Evolutionary conservation across 176 grass and related monocot species (phyloP).

Genomic region (Melocanna baccifera): DNA sequence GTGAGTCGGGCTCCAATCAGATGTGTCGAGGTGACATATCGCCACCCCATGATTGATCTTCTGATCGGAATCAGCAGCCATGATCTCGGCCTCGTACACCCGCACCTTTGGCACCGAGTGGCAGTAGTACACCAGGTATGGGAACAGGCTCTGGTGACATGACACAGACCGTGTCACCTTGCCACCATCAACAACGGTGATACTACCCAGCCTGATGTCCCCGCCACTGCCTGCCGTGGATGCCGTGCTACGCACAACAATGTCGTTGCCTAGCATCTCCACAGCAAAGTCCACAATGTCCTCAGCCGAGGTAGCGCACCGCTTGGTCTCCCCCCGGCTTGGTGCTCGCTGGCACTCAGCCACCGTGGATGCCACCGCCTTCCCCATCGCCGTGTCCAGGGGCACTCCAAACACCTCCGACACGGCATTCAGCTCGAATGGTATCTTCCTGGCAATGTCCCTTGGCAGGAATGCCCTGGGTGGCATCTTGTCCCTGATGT

Average conservation of each 20-base stretch:
- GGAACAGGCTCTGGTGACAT: conserved; percentile 90
- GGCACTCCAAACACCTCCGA: conserved; percentile 45
- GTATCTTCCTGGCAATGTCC: conserved; percentile 48
- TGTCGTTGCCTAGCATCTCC: conserved; percentile 63
- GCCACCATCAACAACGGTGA: conserved; percentile 52
- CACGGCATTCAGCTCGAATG: conserved; percentile 43
- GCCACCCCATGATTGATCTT: conserved; percentile 70
- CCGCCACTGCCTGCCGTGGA: conserved; percentile 45
- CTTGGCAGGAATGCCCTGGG: conserved; percentile 61
- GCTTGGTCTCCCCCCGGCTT: conserved; percentile 64
- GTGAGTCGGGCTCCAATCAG: conserved; percentile 62
- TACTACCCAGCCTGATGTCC: conserved; percentile 46
- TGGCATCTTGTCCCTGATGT: conserved; percentile 75
- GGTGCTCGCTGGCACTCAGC: conserved; percentile 52
- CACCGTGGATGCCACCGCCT: conserved; percentile 64
- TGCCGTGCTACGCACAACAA: conserved; percentile 69
- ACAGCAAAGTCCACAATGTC: conserved; percentile 79
- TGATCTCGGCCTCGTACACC: conserved; percentile 73
- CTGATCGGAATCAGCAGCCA: conserved; percentile 8
- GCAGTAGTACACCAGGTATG: conserved; percentile 90
- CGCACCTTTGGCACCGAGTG: conserved; percentile 77
- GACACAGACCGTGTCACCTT: conserved; percentile 65
- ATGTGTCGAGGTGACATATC: conserved; percentile 86
- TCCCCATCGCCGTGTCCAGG: conserved; percentile 56
- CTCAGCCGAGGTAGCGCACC: conserved; percentile 68